A percentile compares a stretch with the other conserved stretches of the same genome.
Evolutionary conservation across 176 grass and related monocot genomes (phyloP).

Genomic region (Oryza coarctata): DNA sequence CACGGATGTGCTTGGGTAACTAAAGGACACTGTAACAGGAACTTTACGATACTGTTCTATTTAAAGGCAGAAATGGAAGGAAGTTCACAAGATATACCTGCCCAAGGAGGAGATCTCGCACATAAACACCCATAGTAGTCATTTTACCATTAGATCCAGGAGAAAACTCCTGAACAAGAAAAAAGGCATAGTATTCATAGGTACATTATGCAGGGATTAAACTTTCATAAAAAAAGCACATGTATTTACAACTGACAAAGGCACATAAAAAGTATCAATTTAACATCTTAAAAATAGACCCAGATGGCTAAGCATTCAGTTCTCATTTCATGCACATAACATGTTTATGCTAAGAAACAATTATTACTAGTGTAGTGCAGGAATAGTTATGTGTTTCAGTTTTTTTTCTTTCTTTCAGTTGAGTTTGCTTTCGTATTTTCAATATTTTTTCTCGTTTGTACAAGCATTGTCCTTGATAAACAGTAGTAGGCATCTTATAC

Average conservation of each 20-base stretch:
- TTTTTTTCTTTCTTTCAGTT: not conserved
- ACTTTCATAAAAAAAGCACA: conserved; percentile 24
- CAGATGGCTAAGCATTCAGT: conserved; percentile 15
- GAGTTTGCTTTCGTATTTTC: not conserved
- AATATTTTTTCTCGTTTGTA: conserved; percentile 21
- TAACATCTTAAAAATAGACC: not conserved
- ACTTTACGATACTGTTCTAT: conserved; percentile 1
- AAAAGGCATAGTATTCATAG: conserved; percentile 2
- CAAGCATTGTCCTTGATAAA: not conserved
- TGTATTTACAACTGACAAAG: not conserved
- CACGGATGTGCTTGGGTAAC: conserved; percentile 23
- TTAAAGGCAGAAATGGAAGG: not conserved
- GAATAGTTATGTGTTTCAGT: not conserved
- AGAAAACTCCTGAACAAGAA: conserved; percentile 78
- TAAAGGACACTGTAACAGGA: conserved; percentile 29
- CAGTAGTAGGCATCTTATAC: conserved; percentile 5
- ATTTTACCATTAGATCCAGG: conserved; percentile 80
- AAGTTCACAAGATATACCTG: conserved; percentile 65
- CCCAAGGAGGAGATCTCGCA: conserved; percentile 94
- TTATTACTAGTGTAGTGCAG: conserved; percentile 12
- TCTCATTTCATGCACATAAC: not conserved
- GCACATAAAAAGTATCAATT: not conserved
- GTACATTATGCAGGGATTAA: not conserved
- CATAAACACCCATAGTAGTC: conserved; percentile 95
- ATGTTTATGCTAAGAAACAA: not conserved